phyloP scores from a whole-genome alignment of 345 rosid species.

The Eucalyptus urophylla region DNA sequence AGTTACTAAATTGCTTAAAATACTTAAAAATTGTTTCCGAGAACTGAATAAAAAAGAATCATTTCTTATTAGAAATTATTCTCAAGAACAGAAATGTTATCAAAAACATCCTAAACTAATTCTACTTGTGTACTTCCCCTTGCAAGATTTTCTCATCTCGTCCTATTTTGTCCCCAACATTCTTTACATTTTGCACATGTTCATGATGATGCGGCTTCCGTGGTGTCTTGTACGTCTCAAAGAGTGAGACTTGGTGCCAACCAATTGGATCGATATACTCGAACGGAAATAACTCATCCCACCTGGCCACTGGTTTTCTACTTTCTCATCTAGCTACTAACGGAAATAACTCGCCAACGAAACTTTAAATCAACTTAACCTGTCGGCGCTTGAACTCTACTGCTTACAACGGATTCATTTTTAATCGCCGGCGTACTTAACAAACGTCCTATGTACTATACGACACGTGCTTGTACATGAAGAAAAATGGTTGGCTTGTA shows the following conservation, averaged over 20 bases:
- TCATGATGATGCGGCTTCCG: neutral
- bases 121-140: neutral
- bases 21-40: accelerated
- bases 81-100: accelerated
- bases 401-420: neutral
- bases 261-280: neutral
- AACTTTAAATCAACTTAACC: neutral
- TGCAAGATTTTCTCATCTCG: neutral
- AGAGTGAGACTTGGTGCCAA: neutral
- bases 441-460: neutral
- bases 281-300: no score
- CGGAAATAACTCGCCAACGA: neutral
- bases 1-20: accelerated
- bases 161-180: neutral
- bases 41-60: accelerated
- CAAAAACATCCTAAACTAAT: neutral
- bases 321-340: neutral
- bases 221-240: neutral
- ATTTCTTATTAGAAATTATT: accelerated
- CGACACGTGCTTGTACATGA: neutral
- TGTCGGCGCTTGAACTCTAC: neutral
- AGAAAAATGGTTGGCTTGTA: neutral
- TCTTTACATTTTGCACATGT: neutral
- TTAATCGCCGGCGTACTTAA: neutral
- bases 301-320: neutral